A percentile compares a stretch with the other conserved stretches of the same genome.
Conservation (phyloP, 2,329 filamentous ascomycete species). For the Diaporthe vexans region DNA sequence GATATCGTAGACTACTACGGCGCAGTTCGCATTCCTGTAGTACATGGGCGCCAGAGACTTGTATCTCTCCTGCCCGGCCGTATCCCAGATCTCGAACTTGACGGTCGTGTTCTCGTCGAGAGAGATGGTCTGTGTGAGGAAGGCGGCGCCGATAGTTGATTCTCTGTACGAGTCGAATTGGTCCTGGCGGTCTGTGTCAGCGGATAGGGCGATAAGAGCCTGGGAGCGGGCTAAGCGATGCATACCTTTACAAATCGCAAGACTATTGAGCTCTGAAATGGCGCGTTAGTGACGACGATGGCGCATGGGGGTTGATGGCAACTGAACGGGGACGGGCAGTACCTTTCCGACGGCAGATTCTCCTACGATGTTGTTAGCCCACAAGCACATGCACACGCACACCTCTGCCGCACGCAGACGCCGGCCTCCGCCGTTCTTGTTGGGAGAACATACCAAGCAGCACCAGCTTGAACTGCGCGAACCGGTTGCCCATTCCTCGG, state of each 20-base stretch:
- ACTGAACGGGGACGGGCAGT: slow-evolving; percentile 40
- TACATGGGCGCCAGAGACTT: slow-evolving; percentile 99
- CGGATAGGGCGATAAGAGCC: background rate
- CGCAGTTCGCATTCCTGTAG: slow-evolving; percentile 99
- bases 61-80: slow-evolving; percentile 97
- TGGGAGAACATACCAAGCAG: slow-evolving; percentile 81
- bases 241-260: slow-evolving; percentile 96
- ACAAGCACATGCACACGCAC: slow-evolving; percentile 43
- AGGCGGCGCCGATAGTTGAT: slow-evolving; percentile 98
- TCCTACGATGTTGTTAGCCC: slow-evolving; percentile 70
- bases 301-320: background rate
- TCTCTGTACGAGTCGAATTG: slow-evolving; percentile 99
- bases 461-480: slow-evolving; percentile 99
- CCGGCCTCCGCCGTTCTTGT: background rate
- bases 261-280: slow-evolving; percentile 89
- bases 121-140: slow-evolving; percentile 98
- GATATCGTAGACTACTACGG: slow-evolving; percentile 99
- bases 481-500: slow-evolving; percentile 81
- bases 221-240: background rate
- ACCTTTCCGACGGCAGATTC: slow-evolving; percentile 99
- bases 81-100: slow-evolving; percentile 99
- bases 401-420: slow-evolving; percentile 1
- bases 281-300: slow-evolving; percentile 48
- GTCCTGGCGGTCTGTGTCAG: slow-evolving; percentile 70
- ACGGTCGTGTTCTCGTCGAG: slow-evolving; percentile 98